phyloP scores from a whole-genome alignment of 2,329 filamentous ascomycete genomes.

The Diaporthe vexans region DNA sequence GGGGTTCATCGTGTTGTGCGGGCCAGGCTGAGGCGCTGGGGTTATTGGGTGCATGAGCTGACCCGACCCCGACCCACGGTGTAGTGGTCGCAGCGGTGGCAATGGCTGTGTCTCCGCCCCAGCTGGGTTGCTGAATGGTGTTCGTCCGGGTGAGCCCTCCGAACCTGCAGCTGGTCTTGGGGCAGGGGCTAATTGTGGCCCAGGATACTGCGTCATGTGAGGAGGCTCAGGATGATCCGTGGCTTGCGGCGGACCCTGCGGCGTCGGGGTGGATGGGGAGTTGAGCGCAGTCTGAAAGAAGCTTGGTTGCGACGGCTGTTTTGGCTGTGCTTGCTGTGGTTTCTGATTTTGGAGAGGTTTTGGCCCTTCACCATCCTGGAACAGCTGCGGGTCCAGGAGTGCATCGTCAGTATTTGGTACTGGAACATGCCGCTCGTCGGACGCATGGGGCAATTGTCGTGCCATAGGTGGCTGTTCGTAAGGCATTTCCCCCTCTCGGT shows the following conservation, averaged over 20 bases:
- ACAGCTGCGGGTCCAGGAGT: conserved; percentile 39
- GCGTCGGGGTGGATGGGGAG: conserved; percentile 36
- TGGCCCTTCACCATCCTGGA: conserved; percentile 38
- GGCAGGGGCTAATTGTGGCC: conserved; percentile 17
- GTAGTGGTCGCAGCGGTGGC: conserved; percentile 36
- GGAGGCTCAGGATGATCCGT: conserved; percentile 37
- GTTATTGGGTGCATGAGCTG: conserved; percentile 33
- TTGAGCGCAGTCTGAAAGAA: conserved; percentile 42
- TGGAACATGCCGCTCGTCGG: conserved; percentile 38
- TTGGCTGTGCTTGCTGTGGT: conserved; percentile 30
- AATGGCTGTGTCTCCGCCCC: conserved; percentile 35
- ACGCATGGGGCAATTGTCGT: conserved; percentile 31
- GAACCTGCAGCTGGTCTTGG: conserved; percentile 4
- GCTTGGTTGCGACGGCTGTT: conserved; percentile 38
- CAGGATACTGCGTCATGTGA: conserved; percentile 33
- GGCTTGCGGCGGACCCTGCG: conserved; percentile 6
- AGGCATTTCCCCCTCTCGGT: conserved; percentile 32
- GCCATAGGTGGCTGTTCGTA: conserved; percentile 33
- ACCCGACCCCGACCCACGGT: conserved; percentile 37
- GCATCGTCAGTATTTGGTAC: conserved; percentile 41
- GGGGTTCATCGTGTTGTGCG: conserved; percentile 33
- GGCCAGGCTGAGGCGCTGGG: conserved; percentile 22
- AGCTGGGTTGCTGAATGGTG: conserved; percentile 40
- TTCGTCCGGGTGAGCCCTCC: conserved; percentile 40
- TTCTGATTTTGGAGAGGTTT: conserved; percentile 34